phyloP scores from a whole-genome alignment of 208 protist species.

The Crithidia thermophila region DNA sequence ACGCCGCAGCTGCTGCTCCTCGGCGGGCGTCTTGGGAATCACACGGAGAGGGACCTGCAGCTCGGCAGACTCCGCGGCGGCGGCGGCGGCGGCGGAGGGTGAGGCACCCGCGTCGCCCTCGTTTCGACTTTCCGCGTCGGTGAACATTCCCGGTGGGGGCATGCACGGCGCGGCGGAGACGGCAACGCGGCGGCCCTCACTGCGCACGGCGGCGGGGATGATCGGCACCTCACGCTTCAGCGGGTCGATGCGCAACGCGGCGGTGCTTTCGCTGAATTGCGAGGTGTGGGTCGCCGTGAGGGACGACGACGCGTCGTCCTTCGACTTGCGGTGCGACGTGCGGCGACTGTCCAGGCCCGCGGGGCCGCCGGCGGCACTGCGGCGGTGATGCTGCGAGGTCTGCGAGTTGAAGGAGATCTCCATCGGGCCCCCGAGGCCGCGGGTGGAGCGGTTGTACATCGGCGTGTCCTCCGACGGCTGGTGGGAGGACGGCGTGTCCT shows the following conservation, averaged over 20 bases:
- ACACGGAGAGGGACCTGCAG: conserved; percentile 49
- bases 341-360: conserved; percentile 18
- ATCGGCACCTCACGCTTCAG: conserved; percentile 17
- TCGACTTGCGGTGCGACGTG: conserved; percentile 1
- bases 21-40: conserved; percentile 36
- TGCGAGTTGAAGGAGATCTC: conserved; percentile 29
- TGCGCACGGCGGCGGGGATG: conserved; percentile 25
- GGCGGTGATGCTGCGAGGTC: conserved; percentile 8
- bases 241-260: conserved; percentile 24
- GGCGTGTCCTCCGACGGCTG: conserved; percentile 20
- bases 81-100: conserved; percentile 6
- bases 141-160: neutral
- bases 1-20: conserved; percentile 54
- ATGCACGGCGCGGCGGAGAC: conserved; percentile 59
- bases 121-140: neutral
- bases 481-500: conserved; percentile 25
- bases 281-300: conserved; percentile 18
- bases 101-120: neutral
- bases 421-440: conserved; percentile 16
- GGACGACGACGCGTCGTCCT: conserved; percentile 14
- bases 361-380: too few species aligned
- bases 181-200: conserved; percentile 58
- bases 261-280: conserved; percentile 18
- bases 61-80: conserved; percentile 38
- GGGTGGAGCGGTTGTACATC: conserved; percentile 4